Evolutionary conservation across 2,329 filamentous ascomycete genomes (phyloP), one percentile per base, ranked within the genome.

Genomic region (Gyromitra esculenta): DNA sequence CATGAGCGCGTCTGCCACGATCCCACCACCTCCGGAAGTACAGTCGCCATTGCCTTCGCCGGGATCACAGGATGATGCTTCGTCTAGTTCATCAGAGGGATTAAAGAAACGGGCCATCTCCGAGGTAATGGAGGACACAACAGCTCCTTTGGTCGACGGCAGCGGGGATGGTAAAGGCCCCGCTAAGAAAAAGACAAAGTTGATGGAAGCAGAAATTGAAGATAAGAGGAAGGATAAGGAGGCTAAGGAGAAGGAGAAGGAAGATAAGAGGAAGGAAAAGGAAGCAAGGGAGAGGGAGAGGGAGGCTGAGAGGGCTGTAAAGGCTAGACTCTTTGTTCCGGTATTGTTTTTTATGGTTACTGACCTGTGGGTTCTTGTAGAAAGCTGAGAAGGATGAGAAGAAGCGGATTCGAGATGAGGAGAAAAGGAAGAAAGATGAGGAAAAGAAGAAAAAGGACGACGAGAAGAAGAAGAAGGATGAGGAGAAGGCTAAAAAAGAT

Each of bases 181-280:
- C 39, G 79, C 83, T 35, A 88, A 87, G 45, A 81, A 84, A 79
- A 83, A 83, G 65, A 86, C 86, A 78, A 83, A 84, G 6, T 81
- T 85, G 18, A 87, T 85, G 1, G 76, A 82, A 43, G 80, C 81
- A 35, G 82, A 79, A 54, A 66, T 77, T 9, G 77, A 77, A 0
- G 83, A 82, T 25, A 74, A 45, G 13, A 85, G 86, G 76, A 85
- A 84, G 45, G 82, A 81, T 37, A 85, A 83, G 31, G 84, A 85
- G 0, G 83, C 83, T 43, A 85, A 85, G 66, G 84, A 84, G 80
- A 79, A 82, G 67, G 79, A 84, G 11, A 84, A 84, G 13, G 83
- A 84, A 48, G 84, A 84, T 72, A 84, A 84, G 80, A 85, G 86
- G 31, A 88, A 85, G 79, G 88, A 81, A 41, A 84, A 81, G 69